These are phyloP conservation scores for Pascua guehoae DNA, from an alignment of 1,284 basidiomycete genomes.

Conservation along the genomic window DNA sequence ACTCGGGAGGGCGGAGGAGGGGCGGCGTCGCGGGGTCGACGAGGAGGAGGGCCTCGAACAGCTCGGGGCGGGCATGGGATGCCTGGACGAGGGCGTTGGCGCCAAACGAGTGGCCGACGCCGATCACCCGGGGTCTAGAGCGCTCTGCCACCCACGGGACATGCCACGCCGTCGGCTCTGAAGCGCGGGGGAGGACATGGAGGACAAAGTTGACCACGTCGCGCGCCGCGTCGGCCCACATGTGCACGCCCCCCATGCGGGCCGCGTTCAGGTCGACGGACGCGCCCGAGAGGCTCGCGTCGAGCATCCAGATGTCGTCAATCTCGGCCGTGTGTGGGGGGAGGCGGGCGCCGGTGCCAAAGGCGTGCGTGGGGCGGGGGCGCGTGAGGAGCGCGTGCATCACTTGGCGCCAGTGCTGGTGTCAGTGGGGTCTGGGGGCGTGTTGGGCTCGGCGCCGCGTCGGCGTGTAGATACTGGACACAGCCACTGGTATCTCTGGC, in stretches of 20 bases:
- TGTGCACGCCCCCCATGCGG: constrained; percentile 49
- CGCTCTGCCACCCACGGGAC: constrained; percentile 36
- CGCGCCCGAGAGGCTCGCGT: constrained; percentile 72
- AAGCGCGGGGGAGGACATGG: constrained; percentile 38
- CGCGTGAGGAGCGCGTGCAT: constrained; percentile 52
- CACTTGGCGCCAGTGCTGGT: constrained; percentile 59
- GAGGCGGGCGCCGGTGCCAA: constrained; percentile 6
- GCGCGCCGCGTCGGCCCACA: constrained; percentile 49
- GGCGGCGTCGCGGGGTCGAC: constrained; percentile 62
- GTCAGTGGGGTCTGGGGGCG: constrained; percentile 44
- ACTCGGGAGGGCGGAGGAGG: constrained; percentile 4
- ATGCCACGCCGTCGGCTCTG: constrained; percentile 41
- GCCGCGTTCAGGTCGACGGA: constrained; percentile 63
- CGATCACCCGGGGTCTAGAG: constrained; percentile 48
- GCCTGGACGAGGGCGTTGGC: constrained; percentile 64
- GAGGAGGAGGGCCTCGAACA: constrained; percentile 71
- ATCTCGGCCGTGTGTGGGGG: constrained; percentile 38
- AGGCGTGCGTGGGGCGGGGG: constrained; percentile 2
- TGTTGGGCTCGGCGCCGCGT: no score
- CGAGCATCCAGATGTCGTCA: constrained; percentile 76
- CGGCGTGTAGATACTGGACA: no score
- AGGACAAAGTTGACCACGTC: constrained; percentile 48
- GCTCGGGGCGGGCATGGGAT: constrained; percentile 60
- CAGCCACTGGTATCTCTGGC: no score
- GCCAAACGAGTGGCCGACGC: constrained; percentile 76